phyloP scores from a whole-genome alignment of 169 alveolate genomes.

The Plasmodium knowlesi region DNA sequence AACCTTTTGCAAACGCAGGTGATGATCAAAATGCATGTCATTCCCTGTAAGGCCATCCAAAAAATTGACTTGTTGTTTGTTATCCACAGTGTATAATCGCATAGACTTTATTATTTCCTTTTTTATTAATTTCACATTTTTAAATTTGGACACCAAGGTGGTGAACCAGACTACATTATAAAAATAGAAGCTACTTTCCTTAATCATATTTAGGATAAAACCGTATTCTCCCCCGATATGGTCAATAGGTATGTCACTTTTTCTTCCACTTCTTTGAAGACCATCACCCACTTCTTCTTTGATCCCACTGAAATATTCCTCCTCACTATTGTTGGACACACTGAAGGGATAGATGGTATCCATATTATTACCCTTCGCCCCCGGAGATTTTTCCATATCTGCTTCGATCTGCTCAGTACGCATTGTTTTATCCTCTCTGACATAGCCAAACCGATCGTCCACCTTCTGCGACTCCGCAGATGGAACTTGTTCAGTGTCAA shows the following conservation, averaged over 20 bases:
- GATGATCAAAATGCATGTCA: constrained; percentile 10
- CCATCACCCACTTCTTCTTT: neutral
- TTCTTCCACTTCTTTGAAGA: neutral
- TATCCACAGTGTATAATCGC: constrained; percentile 76
- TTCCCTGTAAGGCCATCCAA: constrained; percentile 67
- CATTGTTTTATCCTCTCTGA: neutral
- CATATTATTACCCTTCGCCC: neutral
- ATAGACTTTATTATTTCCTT: constrained; percentile 78
- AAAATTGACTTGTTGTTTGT: constrained; percentile 73
- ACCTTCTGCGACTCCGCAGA: neutral
- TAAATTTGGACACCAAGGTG: constrained; percentile 78
- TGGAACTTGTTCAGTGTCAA: neutral
- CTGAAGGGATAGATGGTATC: neutral
- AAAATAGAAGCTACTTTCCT: constrained; percentile 77
- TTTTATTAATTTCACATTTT: constrained; percentile 81
- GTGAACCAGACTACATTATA: constrained; percentile 85
- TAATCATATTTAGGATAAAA: constrained; percentile 81
- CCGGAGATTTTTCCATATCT: neutral
- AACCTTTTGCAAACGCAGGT: constrained; percentile 21
- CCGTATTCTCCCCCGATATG: constrained; percentile 79
- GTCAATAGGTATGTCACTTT: neutral
- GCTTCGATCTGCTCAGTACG: neutral
- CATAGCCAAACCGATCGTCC: neutral
- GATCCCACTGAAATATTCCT: constrained; percentile 10
- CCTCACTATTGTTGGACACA: neutral